Evolutionary conservation across 2,329 filamentous ascomycete genomes (phyloP), one percentile per base, ranked within the genome.

Genomic region (Claviceps lovelessii): DNA sequence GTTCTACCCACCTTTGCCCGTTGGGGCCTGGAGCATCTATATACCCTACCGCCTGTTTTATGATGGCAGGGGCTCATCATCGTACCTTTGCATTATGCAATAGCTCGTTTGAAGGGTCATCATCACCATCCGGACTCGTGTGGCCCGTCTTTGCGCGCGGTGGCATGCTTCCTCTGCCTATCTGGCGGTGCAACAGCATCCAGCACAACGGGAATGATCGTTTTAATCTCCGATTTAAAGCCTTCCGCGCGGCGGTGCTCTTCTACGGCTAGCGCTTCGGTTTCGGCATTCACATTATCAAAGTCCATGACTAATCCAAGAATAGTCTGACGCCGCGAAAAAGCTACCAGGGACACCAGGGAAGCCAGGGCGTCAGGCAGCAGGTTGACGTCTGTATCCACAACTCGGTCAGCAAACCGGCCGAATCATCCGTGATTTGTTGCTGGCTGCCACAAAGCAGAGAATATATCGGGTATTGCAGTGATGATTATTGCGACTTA

Each of bases 21-120:
- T 41, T 46, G 47, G 28, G 29, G 46, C 23, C 28, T 44, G 39
- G 37, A 44, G 35, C 46, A 49, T 29, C 35, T 44, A 28, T 23
- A 13, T 19, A 47, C 29, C 48, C 46, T 44, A 48, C 51, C 41
- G 44, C 47, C 37, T 31, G n/a, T 49, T 41, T 39, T 50, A 55
- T 54, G 55, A 56, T 55, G 55, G 39, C 41, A 54, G 46, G 49
- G 19, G 42, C 54, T 52, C 46, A 55, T 52, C 49, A 53, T 54
- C 49, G 52, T 52, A 31, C 53, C 53, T 56, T 31, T 54, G 35
- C 49, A 54, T 54, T 17, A 56, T 54, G 55, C 52, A 31, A 15
- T 19, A 49, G 55, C 55, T 47, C 42, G 23, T 56, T 50, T 50
- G 11, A 42, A 42, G 46, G 23, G n/a, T 35, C 37, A 52, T 11